Percentiles rank a stretch among this genome's conserved stretches.
phyloP scores from a whole-genome alignment of 2,329 filamentous ascomycete genomes.

The Calonectria hongkongensis region DNA sequence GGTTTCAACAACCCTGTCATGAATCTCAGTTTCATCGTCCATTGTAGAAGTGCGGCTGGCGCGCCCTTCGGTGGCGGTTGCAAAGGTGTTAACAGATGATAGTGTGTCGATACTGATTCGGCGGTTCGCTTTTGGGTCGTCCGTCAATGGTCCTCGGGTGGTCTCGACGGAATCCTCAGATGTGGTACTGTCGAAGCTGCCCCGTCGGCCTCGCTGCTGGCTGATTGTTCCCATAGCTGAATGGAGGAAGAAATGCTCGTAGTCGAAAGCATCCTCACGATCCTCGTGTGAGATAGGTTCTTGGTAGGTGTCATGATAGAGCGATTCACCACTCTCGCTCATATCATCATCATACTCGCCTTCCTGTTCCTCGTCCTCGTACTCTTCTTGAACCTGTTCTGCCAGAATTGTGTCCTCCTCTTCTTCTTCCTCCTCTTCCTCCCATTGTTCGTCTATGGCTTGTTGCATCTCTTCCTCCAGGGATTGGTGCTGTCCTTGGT shows the following conservation, averaged over 20 bases:
- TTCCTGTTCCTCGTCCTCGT: constrained; percentile 57
- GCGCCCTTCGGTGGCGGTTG: constrained; percentile 72
- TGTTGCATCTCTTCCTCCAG: constrained; percentile 50
- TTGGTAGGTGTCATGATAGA: constrained; percentile 77
- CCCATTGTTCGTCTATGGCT: constrained; percentile 45
- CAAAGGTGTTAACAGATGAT: constrained; percentile 73
- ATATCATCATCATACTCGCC: constrained; percentile 63
- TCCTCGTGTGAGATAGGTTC: constrained; percentile 88
- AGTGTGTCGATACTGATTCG: constrained; percentile 69
- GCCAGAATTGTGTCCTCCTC: not conserved
- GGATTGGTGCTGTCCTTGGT: not conserved
- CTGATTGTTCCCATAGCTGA: constrained; percentile 90
- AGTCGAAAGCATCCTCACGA: constrained; percentile 95
- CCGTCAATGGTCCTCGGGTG: constrained; percentile 67
- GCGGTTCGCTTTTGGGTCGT: constrained; percentile 54
- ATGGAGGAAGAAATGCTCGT: constrained; percentile 96
- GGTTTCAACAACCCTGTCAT: constrained; percentile 48
- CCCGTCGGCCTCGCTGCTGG: constrained; percentile 56
- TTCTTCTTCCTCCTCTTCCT: constrained; percentile 57
- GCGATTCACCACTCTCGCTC: constrained; percentile 79
- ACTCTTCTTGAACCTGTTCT: constrained; percentile 43
- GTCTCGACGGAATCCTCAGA: constrained; percentile 79
- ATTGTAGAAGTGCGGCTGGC: constrained; percentile 61
- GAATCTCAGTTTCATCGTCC: constrained; percentile 39
- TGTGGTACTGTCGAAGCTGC: constrained; percentile 72